Evolutionary conservation across 805 yeast species (phyloP), one percentile per base, ranked within the genome.

Genomic region (Ogataea nitratoaversa): DNA sequence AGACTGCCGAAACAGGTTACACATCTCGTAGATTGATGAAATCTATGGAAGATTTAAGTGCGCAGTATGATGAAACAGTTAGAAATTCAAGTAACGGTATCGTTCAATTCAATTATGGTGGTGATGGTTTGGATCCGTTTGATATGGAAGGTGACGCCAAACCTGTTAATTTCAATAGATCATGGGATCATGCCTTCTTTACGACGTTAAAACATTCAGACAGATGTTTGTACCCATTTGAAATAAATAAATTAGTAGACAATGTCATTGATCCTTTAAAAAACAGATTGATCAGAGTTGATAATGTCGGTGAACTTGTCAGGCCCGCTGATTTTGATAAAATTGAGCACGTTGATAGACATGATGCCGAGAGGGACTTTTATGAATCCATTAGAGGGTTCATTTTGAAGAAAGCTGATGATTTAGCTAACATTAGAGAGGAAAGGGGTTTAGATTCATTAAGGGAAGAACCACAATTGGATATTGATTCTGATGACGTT

Each of bases 131-230:
- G 48, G 99, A 93, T 70, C 99, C 99, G 3, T 73, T 87, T 59
- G 97, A 91, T 65, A 93, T 93, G 99, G 99, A 95, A 67, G 99
- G 99, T 52, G 96, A 95, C 64, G 96, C 98, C 1, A 78, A 72
- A 54, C 99, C 99, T 0, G 99, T 93, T 27, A 89, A 95, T 60
- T 91, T 93, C 61, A 72, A 71, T 41, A 79, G 97, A 59, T 87
- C 95, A 19, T 93, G 99, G 99, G 89, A 82, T 47, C 99, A 93
- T 62, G 82, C 96, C 6, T 72, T 65, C 52, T 83, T 84, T 63
- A 68, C 87, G 41, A 84, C 95, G 1, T 80, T 78, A 47, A 67
- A 75, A 51, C 66, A 70, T 35, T 43, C 65, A 0, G 88, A 77
- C 14, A 50, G 53, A 23, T 77, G 84, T 3, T 62, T 90, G 41